phyloP scores from a whole-genome alignment of 73 alveolate species.

The Paramecium pentaurelia region DNA sequence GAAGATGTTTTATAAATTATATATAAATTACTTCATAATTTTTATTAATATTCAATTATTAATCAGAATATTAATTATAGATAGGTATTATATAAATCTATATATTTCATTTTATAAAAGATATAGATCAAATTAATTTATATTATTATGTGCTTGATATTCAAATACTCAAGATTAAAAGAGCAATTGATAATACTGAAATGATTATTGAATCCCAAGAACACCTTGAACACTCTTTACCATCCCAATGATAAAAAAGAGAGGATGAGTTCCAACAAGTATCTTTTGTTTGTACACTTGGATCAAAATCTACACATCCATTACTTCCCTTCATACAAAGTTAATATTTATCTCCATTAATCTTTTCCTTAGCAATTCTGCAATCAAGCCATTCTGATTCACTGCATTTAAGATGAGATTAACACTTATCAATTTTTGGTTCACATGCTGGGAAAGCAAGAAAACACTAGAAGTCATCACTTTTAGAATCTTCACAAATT shows the following conservation, averaged over 20 bases:
- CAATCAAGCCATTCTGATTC: neutral
- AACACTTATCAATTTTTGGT: neutral
- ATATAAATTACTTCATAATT: too few relatives aligned
- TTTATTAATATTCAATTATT: too few relatives aligned
- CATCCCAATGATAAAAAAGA: neutral
- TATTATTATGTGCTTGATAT: neutral
- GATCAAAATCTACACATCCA: neutral
- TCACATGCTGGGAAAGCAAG: neutral
- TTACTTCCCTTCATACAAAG: neutral
- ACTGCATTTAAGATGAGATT: neutral
- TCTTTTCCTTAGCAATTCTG: neutral
- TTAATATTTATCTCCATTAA: neutral
- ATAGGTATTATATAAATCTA: too few relatives aligned
- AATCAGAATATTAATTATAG: too few relatives aligned
- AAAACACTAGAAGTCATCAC: neutral
- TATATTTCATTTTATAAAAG: too few relatives aligned
- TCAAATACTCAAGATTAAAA: neutral
- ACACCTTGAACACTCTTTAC: neutral
- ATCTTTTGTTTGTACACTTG: neutral
- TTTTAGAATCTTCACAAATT: neutral
- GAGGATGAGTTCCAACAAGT: neutral
- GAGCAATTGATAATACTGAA: neutral
- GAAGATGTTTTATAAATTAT: too few relatives aligned
- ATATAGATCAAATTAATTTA: too few relatives aligned
- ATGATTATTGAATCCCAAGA: neutral